phyloP scores from a whole-genome alignment of 23 red algal species.

The Gracilaria caudata region DNA sequence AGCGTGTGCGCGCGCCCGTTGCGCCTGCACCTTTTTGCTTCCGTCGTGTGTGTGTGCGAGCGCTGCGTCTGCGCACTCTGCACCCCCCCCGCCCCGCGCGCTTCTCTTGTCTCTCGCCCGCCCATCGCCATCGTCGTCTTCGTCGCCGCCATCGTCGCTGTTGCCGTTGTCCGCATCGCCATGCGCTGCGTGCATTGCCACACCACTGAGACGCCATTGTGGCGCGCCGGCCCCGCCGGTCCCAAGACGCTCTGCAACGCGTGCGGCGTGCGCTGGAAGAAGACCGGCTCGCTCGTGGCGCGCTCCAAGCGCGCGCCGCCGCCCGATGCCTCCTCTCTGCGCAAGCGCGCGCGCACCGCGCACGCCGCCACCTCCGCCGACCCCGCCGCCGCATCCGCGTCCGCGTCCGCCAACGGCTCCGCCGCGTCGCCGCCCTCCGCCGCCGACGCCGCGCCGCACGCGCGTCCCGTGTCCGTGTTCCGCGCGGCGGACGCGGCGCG shows the following conservation, averaged over 20 bases:
- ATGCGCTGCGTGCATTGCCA: conserved; percentile 79
- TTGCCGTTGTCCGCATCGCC: background rate
- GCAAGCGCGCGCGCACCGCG: conserved; percentile 33
- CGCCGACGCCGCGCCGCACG: background rate
- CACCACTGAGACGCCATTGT: conserved; percentile 94
- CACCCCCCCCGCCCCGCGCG: background rate
- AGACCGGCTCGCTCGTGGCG: conserved; percentile 59
- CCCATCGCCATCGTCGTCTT: background rate
- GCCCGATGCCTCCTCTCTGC: background rate
- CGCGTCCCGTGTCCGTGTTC: conserved; percentile 33
- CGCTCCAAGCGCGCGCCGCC: conserved; percentile 46
- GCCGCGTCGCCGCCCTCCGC: background rate
- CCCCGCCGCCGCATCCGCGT: background rate
- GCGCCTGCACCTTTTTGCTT: background rate
- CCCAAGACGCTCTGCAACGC: conserved; percentile 98
- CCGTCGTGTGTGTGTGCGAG: background rate
- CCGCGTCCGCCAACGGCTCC: background rate
- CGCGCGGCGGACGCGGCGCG: conserved; percentile 33
- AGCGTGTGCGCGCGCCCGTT: background rate
- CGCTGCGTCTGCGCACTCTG: background rate
- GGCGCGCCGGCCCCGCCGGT: conserved; percentile 87
- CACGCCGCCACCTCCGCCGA: background rate
- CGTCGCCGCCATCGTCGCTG: background rate
- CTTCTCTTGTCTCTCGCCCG: no score
- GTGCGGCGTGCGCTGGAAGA: conserved; percentile 80